A percentile compares a stretch with the other conserved stretches of the same genome.
Conservation (phyloP, 176 grass and related monocot species). For the Phoenix roebelenii region DNA sequence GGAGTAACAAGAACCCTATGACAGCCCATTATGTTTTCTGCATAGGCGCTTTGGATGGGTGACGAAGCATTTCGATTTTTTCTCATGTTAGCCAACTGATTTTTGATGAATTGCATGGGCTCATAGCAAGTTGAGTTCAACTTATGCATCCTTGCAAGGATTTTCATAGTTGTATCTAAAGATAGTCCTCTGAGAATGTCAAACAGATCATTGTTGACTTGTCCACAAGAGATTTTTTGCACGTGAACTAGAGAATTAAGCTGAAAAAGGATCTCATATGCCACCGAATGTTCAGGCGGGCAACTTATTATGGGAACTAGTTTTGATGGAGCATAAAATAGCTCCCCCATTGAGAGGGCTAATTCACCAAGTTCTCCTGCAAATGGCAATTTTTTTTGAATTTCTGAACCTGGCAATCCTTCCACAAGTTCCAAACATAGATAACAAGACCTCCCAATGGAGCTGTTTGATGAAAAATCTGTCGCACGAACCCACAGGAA, state of each 20-base stretch:
- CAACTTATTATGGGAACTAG: conserved; percentile 67
- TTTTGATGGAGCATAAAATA: conserved; percentile 21
- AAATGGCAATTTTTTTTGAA: conserved; percentile 50
- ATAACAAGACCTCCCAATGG: conserved; percentile 60
- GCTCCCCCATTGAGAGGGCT: conserved; percentile 13
- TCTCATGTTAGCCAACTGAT: conserved; percentile 36
- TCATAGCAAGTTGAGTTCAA: conserved; percentile 60
- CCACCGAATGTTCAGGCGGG: conserved; percentile 45
- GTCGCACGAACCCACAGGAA: conserved; percentile 64
- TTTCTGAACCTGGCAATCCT: conserved; percentile 30
- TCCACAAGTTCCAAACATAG: conserved; percentile 43
- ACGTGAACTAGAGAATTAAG: conserved; percentile 85
- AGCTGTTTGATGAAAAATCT: conserved; percentile 67
- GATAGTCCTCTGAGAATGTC: conserved; percentile 49
- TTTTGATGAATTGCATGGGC: conserved; percentile 63
- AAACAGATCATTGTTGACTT: conserved; percentile 56
- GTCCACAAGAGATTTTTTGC: conserved; percentile 64
- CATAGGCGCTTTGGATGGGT: conserved; percentile 14
- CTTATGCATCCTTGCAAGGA: conserved; percentile 80
- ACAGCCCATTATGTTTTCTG: conserved; percentile 55
- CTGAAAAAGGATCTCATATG: conserved; percentile 78
- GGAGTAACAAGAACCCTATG: conserved; percentile 86
- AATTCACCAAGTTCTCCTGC: conserved; percentile 53
- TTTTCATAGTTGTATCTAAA: conserved; percentile 38
- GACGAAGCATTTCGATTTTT: conserved; percentile 18